Evolutionary conservation across 1,284 basidiomycete genomes (phyloP), one percentile per base, ranked within the genome.

Genomic region (Sutorius eximius): DNA sequence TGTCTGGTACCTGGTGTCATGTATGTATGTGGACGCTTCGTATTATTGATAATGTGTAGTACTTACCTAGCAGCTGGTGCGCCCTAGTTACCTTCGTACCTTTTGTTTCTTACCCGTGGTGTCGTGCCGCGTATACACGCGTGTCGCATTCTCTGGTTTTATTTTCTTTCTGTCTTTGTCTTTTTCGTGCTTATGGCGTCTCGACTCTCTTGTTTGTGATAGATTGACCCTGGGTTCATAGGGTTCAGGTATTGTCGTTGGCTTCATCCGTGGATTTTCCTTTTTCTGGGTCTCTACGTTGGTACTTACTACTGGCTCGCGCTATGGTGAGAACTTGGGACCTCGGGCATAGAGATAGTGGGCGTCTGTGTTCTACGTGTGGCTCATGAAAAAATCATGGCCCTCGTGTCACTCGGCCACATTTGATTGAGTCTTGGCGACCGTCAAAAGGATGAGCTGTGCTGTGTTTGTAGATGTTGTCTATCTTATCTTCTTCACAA

Each of bases 31-130:
- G 22, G 24, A 38, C 34, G 7, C 13, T 18, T 5, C 36, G 36
- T 56, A 33, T 44, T 43, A 45, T 40, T 33, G 20, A 32, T 49
- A 33, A 55, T n/a, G 29, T 48, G 42, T 30, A 48, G 29, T 38
- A 29, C 34, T 24, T 33, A 55, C 41, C 40, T 37, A 38, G n/a
- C 45, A 10, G 33, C 22, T 10, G 16, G 30, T 24, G 12, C 16
- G 11, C 42, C 42, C 7, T 18, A 2, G n/a, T 50, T 24, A 24
- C 22, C 24, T 27, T 24, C 24, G 47, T 34, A 24, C 44, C 12
- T 45, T 24, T 16, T 29, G 18, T 20, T 11, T 36, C 5, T 1
- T 24, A 45, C 41, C 16, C 24, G 13, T 27, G 24, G 24, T 45
- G 24, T 29, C 24, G 12, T 15, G 41, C 15, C 38, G 13, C 3